A percentile compares a stretch with the other conserved stretches of the same genome.
phyloP scores from a whole-genome alignment of 2,329 filamentous ascomycete species.

The Alternaria sp. region DNA sequence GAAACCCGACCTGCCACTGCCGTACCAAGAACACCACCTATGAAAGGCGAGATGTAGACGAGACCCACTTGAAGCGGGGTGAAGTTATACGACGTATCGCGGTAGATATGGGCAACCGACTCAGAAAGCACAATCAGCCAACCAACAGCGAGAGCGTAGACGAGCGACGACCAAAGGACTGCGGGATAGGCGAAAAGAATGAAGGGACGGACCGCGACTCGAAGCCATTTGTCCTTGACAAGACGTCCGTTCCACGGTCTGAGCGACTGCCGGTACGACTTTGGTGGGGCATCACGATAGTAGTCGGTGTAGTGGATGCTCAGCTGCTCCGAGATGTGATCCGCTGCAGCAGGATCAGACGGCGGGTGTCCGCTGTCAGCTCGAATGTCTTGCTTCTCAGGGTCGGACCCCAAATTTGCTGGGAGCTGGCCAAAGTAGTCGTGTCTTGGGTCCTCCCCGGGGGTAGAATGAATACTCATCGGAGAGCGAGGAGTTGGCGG shows the following conservation, averaged over 20 bases:
- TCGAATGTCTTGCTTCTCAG: conserved; percentile 30
- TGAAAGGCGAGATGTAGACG: conserved; percentile 87
- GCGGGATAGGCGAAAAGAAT: conserved; percentile 87
- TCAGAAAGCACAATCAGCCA: conserved; percentile 97
- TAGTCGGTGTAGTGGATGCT: conserved; percentile 69
- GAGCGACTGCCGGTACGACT: conserved; percentile 77
- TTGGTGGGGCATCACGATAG: conserved; percentile 70
- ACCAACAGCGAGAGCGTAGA: conserved; percentile 87
- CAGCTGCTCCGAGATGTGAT: conserved; percentile 34
- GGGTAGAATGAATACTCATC: conserved; percentile 53
- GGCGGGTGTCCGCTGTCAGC: conserved; percentile 13
- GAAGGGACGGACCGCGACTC: conserved; percentile 79
- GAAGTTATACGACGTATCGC: conserved; percentile 78
- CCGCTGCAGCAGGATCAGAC: conserved; percentile 16
- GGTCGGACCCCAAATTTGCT: conserved; percentile 7
- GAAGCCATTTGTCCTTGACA: conserved; percentile 74
- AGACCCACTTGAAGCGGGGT: conserved; percentile 80
- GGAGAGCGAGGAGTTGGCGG: conserved; percentile 20
- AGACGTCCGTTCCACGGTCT: conserved; percentile 80
- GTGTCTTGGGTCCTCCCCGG: conserved; percentile 29
- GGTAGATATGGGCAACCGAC: conserved; percentile 81
- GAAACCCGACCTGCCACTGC: conserved; percentile 88
- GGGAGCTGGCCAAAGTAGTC: conserved; percentile 22
- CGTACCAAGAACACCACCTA: conserved; percentile 77
- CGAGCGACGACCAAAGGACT: conserved; percentile 83